Percentiles rank a stretch among this genome's conserved stretches.
These are phyloP conservation scores for Vigna mungo DNA, from an alignment of 306 rosid species.

Conservation along the genomic window DNA sequence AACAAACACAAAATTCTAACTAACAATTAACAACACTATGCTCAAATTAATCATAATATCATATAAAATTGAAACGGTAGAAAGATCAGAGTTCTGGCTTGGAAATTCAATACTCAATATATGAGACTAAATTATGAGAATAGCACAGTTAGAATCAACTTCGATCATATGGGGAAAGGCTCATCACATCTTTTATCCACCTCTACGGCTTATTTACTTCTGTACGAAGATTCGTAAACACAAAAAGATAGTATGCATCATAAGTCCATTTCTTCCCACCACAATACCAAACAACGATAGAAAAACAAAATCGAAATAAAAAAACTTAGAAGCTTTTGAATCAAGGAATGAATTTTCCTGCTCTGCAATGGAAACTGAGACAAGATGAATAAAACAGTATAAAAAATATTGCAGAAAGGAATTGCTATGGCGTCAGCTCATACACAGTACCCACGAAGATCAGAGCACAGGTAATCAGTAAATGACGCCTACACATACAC, in stretches of 20 bases:
- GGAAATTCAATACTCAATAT: slow-evolving; percentile 24
- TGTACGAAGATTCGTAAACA: not conserved
- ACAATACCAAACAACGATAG: not conserved
- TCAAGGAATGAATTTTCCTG: slow-evolving; percentile 30
- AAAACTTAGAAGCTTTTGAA: not conserved
- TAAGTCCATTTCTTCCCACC: not conserved
- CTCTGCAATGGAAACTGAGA: slow-evolving; percentile 47
- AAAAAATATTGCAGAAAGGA: slow-evolving; percentile 50
- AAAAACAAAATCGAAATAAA: not conserved
- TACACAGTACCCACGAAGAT: slow-evolving; percentile 52
- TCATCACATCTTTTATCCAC: slow-evolving; percentile 43
- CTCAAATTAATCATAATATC: not conserved
- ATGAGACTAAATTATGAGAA: not conserved
- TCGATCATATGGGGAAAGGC: slow-evolving; percentile 54
- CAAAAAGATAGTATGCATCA: not conserved
- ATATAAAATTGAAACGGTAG: not conserved
- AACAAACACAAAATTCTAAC: too few relatives aligned
- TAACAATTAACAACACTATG: not conserved
- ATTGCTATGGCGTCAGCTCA: slow-evolving; percentile 69
- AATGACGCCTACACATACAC: slow-evolving; percentile 46
- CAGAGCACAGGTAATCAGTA: slow-evolving; percentile 65
- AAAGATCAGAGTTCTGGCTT: slow-evolving; percentile 48
- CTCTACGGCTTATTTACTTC: not conserved
- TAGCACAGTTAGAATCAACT: slow-evolving; percentile 54
- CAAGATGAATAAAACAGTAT: slow-evolving; percentile 2